These are phyloP conservation scores for Boletus rex-veris DNA, from an alignment of 768 basidiomycete species.

Conservation along the genomic window DNA sequence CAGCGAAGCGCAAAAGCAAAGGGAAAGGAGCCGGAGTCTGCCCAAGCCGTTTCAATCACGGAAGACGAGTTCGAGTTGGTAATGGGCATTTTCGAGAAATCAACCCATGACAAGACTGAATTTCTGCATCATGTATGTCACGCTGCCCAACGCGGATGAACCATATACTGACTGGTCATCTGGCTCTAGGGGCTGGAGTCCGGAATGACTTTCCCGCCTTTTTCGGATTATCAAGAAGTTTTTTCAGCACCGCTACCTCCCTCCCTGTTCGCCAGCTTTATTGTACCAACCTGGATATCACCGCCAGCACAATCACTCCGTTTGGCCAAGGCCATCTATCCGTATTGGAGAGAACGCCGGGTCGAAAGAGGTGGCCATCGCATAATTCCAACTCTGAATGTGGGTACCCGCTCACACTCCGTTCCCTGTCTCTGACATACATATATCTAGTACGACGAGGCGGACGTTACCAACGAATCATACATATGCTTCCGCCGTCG, in stretches of 20 bases:
- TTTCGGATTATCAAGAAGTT: conserved; percentile 67
- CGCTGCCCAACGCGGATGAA: not conserved
- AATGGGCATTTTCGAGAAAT: conserved; percentile 91
- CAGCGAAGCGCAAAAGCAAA: conserved; percentile 72
- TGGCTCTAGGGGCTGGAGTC: conserved; percentile 54
- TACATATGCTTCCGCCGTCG: conserved; percentile 97
- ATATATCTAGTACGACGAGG: conserved; percentile 69
- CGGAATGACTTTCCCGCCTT: conserved; percentile 67
- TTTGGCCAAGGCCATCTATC: conserved; percentile 71
- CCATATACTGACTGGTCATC: not conserved
- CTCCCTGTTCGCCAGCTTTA: conserved; percentile 65
- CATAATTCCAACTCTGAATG: conserved; percentile 87
- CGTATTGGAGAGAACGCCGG: conserved; percentile 88
- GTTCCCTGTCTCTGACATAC: conserved; percentile 2
- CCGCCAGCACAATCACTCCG: conserved; percentile 57
- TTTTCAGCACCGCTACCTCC: conserved; percentile 60
- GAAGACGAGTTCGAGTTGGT: conserved; percentile 95
- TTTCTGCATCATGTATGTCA: conserved; percentile 82
- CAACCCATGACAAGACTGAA: conserved; percentile 85
- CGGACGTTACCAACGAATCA: conserved; percentile 85
- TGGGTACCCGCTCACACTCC: conserved; percentile 36
- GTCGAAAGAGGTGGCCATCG: conserved; percentile 74
- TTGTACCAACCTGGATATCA: conserved; percentile 68
- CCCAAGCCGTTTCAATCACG: conserved; percentile 60
- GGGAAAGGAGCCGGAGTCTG: conserved; percentile 76